A percentile compares a stretch with the other conserved stretches of the same genome.
These are phyloP conservation scores for Globisporangium carolinianum DNA, from an alignment of 352 stramenopile species.

Conservation along the genomic window DNA sequence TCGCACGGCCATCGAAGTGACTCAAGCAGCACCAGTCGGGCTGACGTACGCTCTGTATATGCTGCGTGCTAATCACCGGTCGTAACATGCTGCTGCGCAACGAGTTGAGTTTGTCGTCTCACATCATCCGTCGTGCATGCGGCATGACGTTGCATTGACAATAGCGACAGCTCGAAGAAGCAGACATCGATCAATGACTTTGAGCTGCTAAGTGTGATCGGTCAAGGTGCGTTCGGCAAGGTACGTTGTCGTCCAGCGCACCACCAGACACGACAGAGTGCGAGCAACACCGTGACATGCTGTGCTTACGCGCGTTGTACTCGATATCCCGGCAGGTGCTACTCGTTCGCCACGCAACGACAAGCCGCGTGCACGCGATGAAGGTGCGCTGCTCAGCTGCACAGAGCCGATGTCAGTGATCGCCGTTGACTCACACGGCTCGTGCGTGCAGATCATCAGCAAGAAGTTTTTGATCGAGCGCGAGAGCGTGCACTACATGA, in stretches of 20 bases:
- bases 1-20: conserved; percentile 8
- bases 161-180: conserved; percentile 22
- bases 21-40: conserved; percentile 1
- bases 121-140: too few relatives aligned
- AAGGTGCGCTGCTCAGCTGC: conserved; percentile 31
- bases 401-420: background rate
- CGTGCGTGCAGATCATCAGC: conserved; percentile 67
- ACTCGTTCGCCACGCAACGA: conserved; percentile 57
- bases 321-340: conserved; percentile 36
- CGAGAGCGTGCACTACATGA: conserved; percentile 76
- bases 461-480: conserved; percentile 77
- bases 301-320: background rate
- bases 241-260: conserved; percentile 7
- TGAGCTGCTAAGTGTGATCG: conserved; percentile 95
- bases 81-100: too few relatives aligned
- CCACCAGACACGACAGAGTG: background rate
- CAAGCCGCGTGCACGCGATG: conserved; percentile 67
- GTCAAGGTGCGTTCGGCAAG: conserved; percentile 74
- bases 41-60: conserved; percentile 1
- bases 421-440: too few relatives aligned
- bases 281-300: too few relatives aligned
- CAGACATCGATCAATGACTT: conserved; percentile 91
- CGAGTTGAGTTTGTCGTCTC: too few relatives aligned
- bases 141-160: too few relatives aligned
- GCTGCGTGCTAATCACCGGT: background rate